phyloP scores from a whole-genome alignment of 1,284 basidiomycete species.

The Ceratorhiza oryzae-sativae region DNA sequence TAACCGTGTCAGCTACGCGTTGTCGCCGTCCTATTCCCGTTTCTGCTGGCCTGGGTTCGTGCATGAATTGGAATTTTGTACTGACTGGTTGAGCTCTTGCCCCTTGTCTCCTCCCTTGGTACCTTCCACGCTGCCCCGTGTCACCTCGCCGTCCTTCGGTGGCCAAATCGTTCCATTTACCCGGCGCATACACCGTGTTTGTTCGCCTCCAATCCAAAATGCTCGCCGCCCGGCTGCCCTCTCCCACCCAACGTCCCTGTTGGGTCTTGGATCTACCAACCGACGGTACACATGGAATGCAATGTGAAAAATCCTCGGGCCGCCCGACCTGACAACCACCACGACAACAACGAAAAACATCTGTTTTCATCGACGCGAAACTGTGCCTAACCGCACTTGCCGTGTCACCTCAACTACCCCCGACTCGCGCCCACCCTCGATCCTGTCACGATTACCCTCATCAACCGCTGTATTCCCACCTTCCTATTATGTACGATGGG shows the following conservation, averaged over 20 bases:
- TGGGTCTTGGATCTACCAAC: constrained; percentile 6
- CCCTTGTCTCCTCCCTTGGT: constrained; percentile 16
- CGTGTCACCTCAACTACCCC: constrained; percentile 37
- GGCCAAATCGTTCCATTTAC: neutral
- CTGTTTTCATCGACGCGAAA: constrained; percentile 10
- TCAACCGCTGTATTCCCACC: neutral
- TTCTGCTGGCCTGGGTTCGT: constrained; percentile 1
- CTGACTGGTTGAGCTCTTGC: constrained; percentile 7
- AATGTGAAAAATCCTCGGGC: constrained; percentile 8
- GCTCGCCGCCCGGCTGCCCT: neutral
- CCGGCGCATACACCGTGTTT: constrained; percentile 18
- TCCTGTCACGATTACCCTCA: neutral
- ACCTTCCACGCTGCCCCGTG: constrained; percentile 17
- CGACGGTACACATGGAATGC: neutral
- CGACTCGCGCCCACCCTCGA: constrained; percentile 32
- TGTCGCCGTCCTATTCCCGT: neutral
- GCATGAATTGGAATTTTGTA: constrained; percentile 11
- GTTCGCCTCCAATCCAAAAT: constrained; percentile 11
- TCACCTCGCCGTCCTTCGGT: constrained; percentile 14
- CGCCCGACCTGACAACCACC: neutral
- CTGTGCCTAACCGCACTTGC: constrained; percentile 35
- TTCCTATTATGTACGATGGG: neutral
- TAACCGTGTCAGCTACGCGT: constrained; percentile 15
- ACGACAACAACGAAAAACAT: constrained; percentile 16
- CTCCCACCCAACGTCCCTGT: neutral